These are phyloP conservation scores for Beauveria australis DNA, from an alignment of 2,329 filamentous ascomycete genomes.

Conservation along the genomic window DNA sequence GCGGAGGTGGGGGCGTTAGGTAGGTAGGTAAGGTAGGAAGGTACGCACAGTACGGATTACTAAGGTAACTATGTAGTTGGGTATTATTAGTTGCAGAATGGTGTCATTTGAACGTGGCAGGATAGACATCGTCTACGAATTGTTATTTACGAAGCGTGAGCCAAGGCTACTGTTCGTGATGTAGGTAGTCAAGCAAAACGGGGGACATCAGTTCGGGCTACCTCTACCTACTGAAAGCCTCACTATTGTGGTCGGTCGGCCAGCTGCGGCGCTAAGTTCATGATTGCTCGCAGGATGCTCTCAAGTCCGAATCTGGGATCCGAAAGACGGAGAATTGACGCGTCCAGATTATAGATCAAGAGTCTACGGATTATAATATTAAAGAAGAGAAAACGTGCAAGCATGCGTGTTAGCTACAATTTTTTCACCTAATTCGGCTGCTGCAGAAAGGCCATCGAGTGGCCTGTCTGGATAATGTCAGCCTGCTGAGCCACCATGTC, in stretches of 20 bases:
- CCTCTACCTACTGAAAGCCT: no score
- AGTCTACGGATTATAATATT: no score
- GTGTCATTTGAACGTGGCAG: neutral
- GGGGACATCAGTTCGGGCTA: neutral
- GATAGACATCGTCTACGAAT: neutral
- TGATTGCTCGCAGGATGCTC: no score
- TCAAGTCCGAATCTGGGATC: no score
- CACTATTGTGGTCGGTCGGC: no score
- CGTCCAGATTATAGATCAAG: no score
- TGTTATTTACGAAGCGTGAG: neutral
- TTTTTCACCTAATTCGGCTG: neutral
- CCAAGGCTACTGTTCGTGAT: neutral
- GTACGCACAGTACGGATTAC: no score
- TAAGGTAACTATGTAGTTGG: no score
- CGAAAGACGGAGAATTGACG: no score
- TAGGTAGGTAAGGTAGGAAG: no score
- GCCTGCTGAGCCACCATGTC: neutral
- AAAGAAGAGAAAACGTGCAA: no score
- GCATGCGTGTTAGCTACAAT: neutral
- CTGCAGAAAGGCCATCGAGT: neutral
- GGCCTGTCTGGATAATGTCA: neutral
- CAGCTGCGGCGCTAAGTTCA: no score
- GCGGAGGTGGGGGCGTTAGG: neutral
- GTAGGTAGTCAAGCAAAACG: neutral
- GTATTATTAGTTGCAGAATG: neutral